phyloP scores from a whole-genome alignment of 2,329 filamentous ascomycete genomes.

The Nothophaeocryptopus gaeumannii region DNA sequence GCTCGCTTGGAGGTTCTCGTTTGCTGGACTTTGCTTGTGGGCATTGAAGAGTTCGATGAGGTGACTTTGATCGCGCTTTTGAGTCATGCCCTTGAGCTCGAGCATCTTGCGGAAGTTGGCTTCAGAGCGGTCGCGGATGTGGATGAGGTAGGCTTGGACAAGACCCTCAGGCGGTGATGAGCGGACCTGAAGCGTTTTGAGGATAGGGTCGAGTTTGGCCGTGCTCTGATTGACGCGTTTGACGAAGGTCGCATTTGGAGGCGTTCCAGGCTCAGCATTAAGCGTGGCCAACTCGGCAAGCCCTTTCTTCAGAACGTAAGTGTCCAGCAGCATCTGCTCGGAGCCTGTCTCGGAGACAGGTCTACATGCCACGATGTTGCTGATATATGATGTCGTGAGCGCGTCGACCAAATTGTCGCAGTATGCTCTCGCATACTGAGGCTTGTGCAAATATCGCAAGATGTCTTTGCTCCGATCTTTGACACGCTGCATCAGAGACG shows the following conservation, averaged over 20 bases:
- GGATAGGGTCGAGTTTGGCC: constrained; percentile 81
- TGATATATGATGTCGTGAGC: constrained; percentile 73
- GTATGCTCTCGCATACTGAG: constrained; percentile 90
- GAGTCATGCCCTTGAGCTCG: constrained; percentile 85
- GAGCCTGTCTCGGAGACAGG: constrained; percentile 92
- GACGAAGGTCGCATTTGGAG: constrained; percentile 63
- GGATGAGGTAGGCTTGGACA: constrained; percentile 95
- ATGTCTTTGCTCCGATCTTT: constrained; percentile 72
- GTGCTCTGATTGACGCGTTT: constrained; percentile 84
- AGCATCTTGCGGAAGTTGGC: constrained; percentile 95
- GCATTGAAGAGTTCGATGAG: constrained; percentile 89
- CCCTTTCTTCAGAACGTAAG: constrained; percentile 81
- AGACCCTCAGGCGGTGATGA: constrained; percentile 87
- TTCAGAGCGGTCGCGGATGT: constrained; percentile 90
- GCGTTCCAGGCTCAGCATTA: constrained; percentile 54
- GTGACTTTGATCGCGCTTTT: constrained; percentile 73
- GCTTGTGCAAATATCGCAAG: constrained; percentile 75
- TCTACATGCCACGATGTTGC: constrained; percentile 80
- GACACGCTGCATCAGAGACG: constrained; percentile 71
- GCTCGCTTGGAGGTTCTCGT: constrained; percentile 68
- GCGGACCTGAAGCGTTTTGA: constrained; percentile 95
- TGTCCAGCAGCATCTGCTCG: constrained; percentile 96
- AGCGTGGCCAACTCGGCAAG: constrained; percentile 68
- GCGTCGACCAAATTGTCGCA: constrained; percentile 94
- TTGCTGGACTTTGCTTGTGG: constrained; percentile 65